Percentiles rank a stretch among this genome's conserved stretches.
Conservation (phyloP, 2,329 filamentous ascomycete species). For the Cercospora berteroae region DNA sequence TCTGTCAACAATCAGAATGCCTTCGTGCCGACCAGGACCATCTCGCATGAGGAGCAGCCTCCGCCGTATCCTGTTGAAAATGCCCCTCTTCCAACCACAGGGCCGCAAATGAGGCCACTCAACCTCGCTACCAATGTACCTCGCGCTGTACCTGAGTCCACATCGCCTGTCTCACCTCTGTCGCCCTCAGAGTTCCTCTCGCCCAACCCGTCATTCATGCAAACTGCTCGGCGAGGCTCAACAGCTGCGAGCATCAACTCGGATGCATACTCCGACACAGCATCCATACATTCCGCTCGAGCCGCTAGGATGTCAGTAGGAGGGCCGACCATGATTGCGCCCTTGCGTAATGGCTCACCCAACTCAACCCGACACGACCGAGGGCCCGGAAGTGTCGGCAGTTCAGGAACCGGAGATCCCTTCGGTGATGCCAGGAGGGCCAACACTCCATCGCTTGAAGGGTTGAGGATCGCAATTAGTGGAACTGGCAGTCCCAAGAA, state of each 20-base stretch:
- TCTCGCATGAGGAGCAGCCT: constrained; percentile 1
- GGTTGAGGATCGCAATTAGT: not conserved
- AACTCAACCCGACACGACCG: not conserved
- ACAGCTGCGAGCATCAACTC: constrained; percentile 26
- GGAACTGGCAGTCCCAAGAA: not conserved
- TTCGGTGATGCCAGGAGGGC: not conserved
- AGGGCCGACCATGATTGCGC: constrained; percentile 9
- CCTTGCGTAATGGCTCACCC: not conserved
- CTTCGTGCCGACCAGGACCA: constrained; percentile 24
- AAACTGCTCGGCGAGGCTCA: not conserved
- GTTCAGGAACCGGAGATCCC: not conserved
- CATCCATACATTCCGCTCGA: constrained; percentile 29
- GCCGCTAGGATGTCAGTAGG: constrained; percentile 21
- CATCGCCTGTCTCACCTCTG: not conserved
- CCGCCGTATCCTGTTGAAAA: not conserved
- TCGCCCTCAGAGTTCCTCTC: not conserved
- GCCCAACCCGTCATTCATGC: not conserved
- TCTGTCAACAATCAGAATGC: constrained; percentile 19
- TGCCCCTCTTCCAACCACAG: not conserved
- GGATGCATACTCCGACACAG: constrained; percentile 31
- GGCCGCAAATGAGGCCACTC: not conserved
- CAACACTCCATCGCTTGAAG: not conserved
- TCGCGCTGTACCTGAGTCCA: not conserved
- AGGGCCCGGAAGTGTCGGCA: not conserved
- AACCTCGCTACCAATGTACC: not conserved